These are phyloP conservation scores for Stephanodiscus triporus DNA, from an alignment of 108 stramenopile genomes.

Conservation along the genomic window DNA sequence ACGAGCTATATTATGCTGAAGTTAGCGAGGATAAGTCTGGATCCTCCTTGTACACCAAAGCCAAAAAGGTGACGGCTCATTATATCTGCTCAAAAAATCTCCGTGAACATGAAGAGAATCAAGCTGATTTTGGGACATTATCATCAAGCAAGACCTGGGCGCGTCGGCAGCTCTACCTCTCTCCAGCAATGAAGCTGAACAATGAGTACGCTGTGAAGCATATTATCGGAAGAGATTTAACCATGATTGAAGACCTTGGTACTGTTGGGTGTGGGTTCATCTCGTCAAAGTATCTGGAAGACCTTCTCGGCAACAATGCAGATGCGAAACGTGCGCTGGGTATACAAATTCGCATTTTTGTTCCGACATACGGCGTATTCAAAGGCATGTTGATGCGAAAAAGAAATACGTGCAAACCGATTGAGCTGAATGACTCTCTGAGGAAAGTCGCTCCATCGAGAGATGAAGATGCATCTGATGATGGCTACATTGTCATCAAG, in stretches of 20 bases:
- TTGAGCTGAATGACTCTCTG: constrained; percentile 57
- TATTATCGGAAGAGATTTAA: constrained; percentile 9
- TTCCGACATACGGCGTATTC: constrained; percentile 28
- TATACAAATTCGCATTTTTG: constrained; percentile 34
- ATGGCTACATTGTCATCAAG: constrained; percentile 23
- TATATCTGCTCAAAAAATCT: constrained; percentile 34
- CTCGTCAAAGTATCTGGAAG: constrained; percentile 8
- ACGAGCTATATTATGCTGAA: not conserved
- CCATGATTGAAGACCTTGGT: constrained; percentile 13
- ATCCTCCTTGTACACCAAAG: not conserved
- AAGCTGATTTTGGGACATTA: constrained; percentile 32
- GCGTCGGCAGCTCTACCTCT: constrained; percentile 13
- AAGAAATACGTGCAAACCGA: constrained; percentile 19
- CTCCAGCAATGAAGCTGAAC: constrained; percentile 21
- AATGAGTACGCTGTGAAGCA: not conserved
- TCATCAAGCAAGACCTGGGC: constrained; percentile 33
- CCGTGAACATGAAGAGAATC: constrained; percentile 22
- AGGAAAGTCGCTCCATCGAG: constrained; percentile 53
- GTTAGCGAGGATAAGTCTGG: constrained; percentile 4
- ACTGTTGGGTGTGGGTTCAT: constrained; percentile 47
- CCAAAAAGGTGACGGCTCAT: constrained; percentile 12
- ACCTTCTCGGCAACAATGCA: constrained; percentile 13
- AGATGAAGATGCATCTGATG: not conserved
- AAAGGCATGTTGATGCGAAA: constrained; percentile 59
- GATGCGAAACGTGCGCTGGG: constrained; percentile 21